phyloP scores from a whole-genome alignment of 176 grass and related monocot species.

The Carex parvula region DNA sequence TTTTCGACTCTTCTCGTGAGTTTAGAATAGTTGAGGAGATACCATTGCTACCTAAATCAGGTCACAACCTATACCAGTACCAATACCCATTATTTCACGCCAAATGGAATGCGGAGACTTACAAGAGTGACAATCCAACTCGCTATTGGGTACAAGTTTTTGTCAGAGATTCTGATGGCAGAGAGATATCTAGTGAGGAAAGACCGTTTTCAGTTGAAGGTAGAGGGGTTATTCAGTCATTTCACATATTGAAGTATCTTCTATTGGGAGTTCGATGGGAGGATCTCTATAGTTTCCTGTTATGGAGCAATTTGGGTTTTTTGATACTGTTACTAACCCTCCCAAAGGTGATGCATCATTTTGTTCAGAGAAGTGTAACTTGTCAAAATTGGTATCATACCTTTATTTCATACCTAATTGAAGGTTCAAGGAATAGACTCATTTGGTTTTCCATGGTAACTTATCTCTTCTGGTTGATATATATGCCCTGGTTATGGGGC shows the following conservation, averaged over 20 bases:
- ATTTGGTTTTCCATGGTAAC: constrained; percentile 53
- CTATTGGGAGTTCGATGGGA: constrained; percentile 81
- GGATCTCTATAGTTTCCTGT: constrained; percentile 56
- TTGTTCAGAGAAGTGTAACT: constrained; percentile 35
- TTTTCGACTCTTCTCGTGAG: constrained; percentile 65
- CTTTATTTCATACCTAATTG: constrained; percentile 55
- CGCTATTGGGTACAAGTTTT: constrained; percentile 73
- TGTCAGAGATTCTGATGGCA: constrained; percentile 51
- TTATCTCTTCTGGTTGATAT: constrained; percentile 56
- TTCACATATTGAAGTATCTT: constrained; percentile 44
- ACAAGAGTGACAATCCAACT: constrained; percentile 56
- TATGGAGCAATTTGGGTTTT: constrained; percentile 63
- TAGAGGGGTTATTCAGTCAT: constrained; percentile 28
- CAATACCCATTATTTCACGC: constrained; percentile 60
- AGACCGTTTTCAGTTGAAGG: constrained; percentile 78
- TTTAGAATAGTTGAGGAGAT: constrained; percentile 86
- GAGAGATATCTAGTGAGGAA: constrained; percentile 41
- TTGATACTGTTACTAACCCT: constrained; percentile 31
- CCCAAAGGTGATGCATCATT: constrained; percentile 49
- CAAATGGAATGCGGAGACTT: constrained; percentile 87
- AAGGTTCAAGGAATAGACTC: constrained; percentile 58
- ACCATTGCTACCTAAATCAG: constrained; percentile 45
- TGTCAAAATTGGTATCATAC: constrained; percentile 49
- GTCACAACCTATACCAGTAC: neutral
- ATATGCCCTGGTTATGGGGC: constrained; percentile 92